Evolutionary conservation across 1,284 basidiomycete genomes (phyloP).

Genomic region (Fomitopsis palustris): DNA sequence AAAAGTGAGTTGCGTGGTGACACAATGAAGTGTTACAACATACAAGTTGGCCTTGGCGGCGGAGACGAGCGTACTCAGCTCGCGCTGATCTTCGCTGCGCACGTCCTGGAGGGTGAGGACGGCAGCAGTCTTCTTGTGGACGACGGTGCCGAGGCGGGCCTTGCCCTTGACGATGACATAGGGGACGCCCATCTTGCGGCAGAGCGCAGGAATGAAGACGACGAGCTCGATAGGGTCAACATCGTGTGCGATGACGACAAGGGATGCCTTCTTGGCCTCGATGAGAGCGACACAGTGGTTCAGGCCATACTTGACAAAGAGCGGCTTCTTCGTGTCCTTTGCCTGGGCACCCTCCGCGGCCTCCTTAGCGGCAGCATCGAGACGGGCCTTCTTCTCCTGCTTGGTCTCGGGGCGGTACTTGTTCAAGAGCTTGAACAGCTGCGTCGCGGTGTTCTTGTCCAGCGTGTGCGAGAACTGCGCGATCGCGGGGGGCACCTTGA

Average conservation of each 20-base stretch:
- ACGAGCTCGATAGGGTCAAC: constrained; percentile 99
- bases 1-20: neutral
- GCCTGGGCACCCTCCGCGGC: constrained; percentile 73
- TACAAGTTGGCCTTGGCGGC: constrained; percentile 98
- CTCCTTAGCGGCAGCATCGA: constrained; percentile 73
- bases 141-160: constrained; percentile 94
- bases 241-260: constrained; percentile 97
- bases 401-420: constrained; percentile 94
- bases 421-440: constrained; percentile 97
- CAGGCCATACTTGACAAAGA: constrained; percentile 95
- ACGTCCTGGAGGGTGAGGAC: constrained; percentile 92
- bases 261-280: constrained; percentile 95
- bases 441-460: constrained; percentile 99
- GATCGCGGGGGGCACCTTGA: constrained; percentile 98
- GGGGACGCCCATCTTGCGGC: constrained; percentile 98
- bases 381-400: constrained; percentile 97
- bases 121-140: constrained; percentile 97
- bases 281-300: constrained; percentile 96
- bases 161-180: constrained; percentile 99
- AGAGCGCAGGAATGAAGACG: constrained; percentile 96
- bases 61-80: constrained; percentile 89
- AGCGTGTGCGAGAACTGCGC: constrained; percentile 97
- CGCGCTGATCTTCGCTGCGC: constrained; percentile 90
- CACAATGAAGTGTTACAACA: constrained; percentile 26
- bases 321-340: constrained; percentile 88